phyloP scores from a whole-genome alignment of 257 asterid genomes.

The Oldenlandia corymbosa region DNA sequence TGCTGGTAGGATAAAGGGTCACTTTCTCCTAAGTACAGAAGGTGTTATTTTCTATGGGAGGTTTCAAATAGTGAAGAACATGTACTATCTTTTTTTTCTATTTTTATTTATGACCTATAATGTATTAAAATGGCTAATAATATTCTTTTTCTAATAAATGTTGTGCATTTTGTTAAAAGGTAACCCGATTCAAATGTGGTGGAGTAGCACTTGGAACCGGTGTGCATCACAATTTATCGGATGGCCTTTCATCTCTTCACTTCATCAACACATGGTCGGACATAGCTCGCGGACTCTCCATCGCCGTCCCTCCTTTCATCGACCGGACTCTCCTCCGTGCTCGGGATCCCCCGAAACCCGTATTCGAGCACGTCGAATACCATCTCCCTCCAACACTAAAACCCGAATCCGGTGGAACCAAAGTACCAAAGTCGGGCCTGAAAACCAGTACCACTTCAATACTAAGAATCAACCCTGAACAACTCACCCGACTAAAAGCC shows the following conservation, averaged over 20 bases:
- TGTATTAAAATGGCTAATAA: no score
- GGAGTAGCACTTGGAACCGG: slow-evolving; percentile 36
- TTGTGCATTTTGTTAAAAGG: slow-evolving; percentile 15
- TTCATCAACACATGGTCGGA: slow-evolving; percentile 46
- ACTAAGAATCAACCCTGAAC: slow-evolving; percentile 23
- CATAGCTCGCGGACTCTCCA: slow-evolving; percentile 33
- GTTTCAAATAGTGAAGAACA: no score
- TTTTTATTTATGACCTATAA: no score
- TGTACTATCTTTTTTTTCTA: no score
- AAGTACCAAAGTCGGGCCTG: not conserved
- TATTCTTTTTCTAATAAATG: no score
- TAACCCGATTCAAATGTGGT: slow-evolving; percentile 44
- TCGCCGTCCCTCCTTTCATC: slow-evolving; percentile 31
- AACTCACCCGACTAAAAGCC: slow-evolving; percentile 19
- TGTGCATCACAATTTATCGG: slow-evolving; percentile 39
- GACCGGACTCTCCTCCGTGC: slow-evolving; percentile 37
- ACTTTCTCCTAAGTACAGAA: no score
- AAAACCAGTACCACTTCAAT: slow-evolving; percentile 20
- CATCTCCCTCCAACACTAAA: slow-evolving; percentile 28
- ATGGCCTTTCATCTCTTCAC: slow-evolving; percentile 42
- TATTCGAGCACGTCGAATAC: slow-evolving; percentile 26
- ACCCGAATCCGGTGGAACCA: not conserved
- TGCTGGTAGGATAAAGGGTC: no score
- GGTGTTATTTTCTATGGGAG: no score
- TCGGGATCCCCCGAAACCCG: slow-evolving; percentile 22